A percentile compares a stretch with the other conserved stretches of the same genome.
These are phyloP conservation scores for Amniculicola lignicola DNA, from an alignment of 495 filamentous ascomycete species.

Conservation along the genomic window DNA sequence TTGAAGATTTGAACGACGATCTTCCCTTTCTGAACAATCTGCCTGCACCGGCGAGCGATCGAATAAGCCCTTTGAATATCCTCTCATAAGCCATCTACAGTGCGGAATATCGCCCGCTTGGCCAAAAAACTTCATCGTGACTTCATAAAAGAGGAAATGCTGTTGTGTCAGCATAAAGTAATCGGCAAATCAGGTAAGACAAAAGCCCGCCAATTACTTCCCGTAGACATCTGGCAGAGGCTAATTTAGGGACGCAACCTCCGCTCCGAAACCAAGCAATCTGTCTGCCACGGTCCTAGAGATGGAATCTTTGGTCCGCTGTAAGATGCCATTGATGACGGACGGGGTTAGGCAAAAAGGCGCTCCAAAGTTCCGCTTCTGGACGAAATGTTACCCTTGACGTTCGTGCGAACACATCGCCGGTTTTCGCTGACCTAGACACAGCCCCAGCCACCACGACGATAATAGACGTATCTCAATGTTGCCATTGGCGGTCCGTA, in stretches of 20 bases:
- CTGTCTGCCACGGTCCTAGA: no score
- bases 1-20: background rate
- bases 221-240: background rate
- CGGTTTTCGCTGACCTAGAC: conserved; percentile 9
- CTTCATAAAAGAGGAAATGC: background rate
- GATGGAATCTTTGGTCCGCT: no score
- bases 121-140: conserved; percentile 1
- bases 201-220: conserved; percentile 22
- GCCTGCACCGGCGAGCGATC: no score
- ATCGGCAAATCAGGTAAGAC: conserved; percentile 7
- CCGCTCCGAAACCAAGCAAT: background rate
- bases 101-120: background rate
- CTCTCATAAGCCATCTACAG: conserved; percentile 17
- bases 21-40: background rate
- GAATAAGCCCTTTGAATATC: conserved; percentile 12
- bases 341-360: no score
- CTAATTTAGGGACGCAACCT: background rate
- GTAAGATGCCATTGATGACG: no score
- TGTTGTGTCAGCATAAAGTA: conserved; percentile 30
- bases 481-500: conserved; percentile 14
- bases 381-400: no score
- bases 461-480: conserved; percentile 8
- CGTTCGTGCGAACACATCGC: background rate
- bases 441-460: conserved; percentile 17
- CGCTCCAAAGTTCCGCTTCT: conserved; percentile 7